Conservation (phyloP, 2,329 filamentous ascomycete genomes). For the Colletotrichum tabaci region DNA sequence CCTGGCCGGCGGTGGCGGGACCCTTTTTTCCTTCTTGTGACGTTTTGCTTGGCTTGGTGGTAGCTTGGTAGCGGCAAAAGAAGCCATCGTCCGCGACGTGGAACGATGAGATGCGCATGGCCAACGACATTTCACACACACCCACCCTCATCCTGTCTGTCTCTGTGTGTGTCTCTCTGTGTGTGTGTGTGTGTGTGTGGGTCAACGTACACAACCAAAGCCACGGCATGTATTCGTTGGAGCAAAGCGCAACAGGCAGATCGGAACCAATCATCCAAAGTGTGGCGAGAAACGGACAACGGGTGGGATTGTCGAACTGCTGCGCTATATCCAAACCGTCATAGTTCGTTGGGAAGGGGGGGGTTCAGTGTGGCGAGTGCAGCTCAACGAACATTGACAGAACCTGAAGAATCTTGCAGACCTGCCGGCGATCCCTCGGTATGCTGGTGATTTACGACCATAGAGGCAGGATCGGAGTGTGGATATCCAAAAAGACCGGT, state of each 20-base stretch:
- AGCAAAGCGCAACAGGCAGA: constrained; percentile 12
- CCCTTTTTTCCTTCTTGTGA: constrained; percentile 12
- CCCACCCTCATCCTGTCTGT: constrained; percentile 13
- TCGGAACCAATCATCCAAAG: constrained; percentile 13
- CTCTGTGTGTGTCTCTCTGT: constrained; percentile 10
- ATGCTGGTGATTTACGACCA: not conserved
- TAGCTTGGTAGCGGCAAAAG: constrained; percentile 10
- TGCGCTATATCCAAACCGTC: constrained; percentile 4
- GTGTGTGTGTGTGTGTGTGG: constrained; percentile 27
- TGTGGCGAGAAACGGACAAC: constrained; percentile 27
- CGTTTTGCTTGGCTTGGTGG: not conserved
- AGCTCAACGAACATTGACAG: constrained; percentile 15
- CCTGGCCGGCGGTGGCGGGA: constrained; percentile 14
- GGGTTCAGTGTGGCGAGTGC: constrained; percentile 24
- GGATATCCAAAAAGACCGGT: not conserved
- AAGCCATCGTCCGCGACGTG: constrained; percentile 32
- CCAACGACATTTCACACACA: not conserved
- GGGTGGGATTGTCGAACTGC: not conserved
- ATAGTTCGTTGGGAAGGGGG: too few species aligned
- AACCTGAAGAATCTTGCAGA: constrained; percentile 9
- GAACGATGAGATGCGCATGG: constrained; percentile 21
- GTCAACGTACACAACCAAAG: constrained; percentile 14
- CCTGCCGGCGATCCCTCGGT: constrained; percentile 8
- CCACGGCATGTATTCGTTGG: constrained; percentile 15
- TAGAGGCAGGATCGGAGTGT: constrained; percentile 12